A percentile compares a stretch with the other conserved stretches of the same genome.
These are phyloP conservation scores for Grosmannia huntii DNA, from an alignment of 2,329 filamentous ascomycete species.

Conservation along the genomic window DNA sequence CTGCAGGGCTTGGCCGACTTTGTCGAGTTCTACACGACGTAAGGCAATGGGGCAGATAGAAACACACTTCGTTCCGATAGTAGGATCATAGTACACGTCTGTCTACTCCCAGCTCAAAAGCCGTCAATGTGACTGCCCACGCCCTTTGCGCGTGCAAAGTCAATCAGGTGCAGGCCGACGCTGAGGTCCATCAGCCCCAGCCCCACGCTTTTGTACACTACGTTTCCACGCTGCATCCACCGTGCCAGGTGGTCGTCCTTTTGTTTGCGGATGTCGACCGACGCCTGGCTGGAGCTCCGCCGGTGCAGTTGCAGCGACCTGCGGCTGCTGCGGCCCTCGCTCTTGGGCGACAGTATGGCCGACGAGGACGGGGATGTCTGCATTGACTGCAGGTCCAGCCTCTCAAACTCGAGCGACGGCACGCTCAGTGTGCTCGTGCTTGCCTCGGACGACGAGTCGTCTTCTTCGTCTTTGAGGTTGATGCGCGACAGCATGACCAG, in stretches of 20 bases:
- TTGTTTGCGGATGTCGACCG: conserved; percentile 14
- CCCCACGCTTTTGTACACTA: conserved; percentile 57
- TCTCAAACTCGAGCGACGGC: conserved; percentile 7
- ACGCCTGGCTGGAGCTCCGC: conserved; percentile 19
- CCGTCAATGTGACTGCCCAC: conserved; percentile 40
- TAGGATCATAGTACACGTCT: too few relatives aligned
- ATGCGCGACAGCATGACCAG: conserved; percentile 48
- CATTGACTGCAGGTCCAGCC: conserved; percentile 8
- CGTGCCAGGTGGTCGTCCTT: conserved; percentile 35
- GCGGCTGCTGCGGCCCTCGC: background rate
- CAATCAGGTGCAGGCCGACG: conserved; percentile 44
- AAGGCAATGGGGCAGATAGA: background rate
- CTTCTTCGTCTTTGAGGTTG: conserved; percentile 24
- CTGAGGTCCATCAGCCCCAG: conserved; percentile 54
- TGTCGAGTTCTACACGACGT: background rate
- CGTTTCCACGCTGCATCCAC: conserved; percentile 50
- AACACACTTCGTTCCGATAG: background rate
- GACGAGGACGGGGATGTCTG: conserved; percentile 12
- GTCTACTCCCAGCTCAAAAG: conserved; percentile 25
- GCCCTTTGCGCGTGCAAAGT: conserved; percentile 39
- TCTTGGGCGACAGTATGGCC: conserved; percentile 23
- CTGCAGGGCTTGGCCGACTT: conserved; percentile 7
- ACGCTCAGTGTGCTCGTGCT: background rate
- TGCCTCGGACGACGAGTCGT: conserved; percentile 15
- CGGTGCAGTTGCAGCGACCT: conserved; percentile 16